phyloP scores from a whole-genome alignment of 768 basidiomycete species.

The Boletus insuetus region DNA sequence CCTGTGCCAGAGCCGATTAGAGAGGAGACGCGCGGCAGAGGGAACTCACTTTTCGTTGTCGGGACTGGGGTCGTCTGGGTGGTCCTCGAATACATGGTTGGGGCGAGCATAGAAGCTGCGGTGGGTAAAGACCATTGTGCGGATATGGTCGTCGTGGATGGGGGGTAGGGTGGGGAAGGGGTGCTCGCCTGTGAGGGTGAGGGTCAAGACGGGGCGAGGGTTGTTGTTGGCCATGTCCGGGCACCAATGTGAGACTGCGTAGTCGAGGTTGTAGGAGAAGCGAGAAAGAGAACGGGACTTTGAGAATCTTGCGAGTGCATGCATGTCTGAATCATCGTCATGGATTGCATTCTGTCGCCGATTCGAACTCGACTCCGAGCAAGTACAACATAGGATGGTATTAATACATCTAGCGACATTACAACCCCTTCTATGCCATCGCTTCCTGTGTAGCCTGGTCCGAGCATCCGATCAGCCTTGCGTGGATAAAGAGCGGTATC shows the following conservation, averaged over 20 bases:
- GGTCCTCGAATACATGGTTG: constrained; percentile 75
- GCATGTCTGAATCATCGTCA: too few relatives aligned
- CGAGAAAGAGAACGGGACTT: too few relatives aligned
- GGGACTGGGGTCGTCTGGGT: constrained; percentile 65
- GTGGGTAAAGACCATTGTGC: constrained; percentile 68
- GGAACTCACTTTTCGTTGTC: constrained; percentile 73
- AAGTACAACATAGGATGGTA: too few relatives aligned
- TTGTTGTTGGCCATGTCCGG: constrained; percentile 6
- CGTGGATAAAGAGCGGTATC: not conserved
- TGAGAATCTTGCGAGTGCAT: too few relatives aligned
- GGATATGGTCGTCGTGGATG: constrained; percentile 46
- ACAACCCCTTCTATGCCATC: too few relatives aligned
- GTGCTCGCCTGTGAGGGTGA: constrained; percentile 29
- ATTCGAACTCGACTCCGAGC: too few relatives aligned
- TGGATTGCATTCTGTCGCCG: too few relatives aligned
- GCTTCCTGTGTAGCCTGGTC: too few relatives aligned
- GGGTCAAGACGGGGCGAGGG: constrained; percentile 13
- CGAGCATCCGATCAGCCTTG: not conserved
- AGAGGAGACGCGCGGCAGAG: not conserved
- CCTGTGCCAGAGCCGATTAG: constrained; percentile 34
- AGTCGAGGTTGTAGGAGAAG: not conserved
- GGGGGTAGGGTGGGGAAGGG: constrained; percentile 56
- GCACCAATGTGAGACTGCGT: constrained; percentile 1
- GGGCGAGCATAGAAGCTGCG: constrained; percentile 69
- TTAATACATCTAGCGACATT: too few relatives aligned